Percentiles rank a stretch among this genome's conserved stretches.
phyloP scores from a whole-genome alignment of 2,329 filamentous ascomycete species.

The Colletotrichum higginsianum region DNA sequence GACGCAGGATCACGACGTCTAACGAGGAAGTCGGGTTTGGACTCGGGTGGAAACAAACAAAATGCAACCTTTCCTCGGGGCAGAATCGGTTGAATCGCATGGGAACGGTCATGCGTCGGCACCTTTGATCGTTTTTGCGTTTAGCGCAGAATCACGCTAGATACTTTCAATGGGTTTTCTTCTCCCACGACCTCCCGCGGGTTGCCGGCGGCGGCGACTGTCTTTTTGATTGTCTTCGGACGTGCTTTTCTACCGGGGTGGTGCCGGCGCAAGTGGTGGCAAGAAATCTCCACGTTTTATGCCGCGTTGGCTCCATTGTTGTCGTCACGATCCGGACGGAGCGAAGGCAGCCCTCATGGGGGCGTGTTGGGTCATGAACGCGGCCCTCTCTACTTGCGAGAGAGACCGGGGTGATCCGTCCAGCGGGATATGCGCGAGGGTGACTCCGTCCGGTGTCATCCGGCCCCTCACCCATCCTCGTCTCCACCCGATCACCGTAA shows the following conservation, averaged over 20 bases:
- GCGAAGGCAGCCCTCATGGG: neutral
- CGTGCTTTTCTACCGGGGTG: conserved; percentile 10
- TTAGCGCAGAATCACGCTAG: conserved; percentile 37
- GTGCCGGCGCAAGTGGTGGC: conserved; percentile 6
- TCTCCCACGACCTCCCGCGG: neutral
- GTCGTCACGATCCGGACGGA: conserved; percentile 14
- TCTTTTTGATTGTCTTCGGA: neutral
- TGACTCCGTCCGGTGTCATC: neutral
- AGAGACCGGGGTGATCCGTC: conserved; percentile 1
- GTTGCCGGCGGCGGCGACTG: neutral
- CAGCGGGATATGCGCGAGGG: neutral
- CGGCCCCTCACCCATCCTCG: neutral
- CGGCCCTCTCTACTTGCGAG: too few species aligned
- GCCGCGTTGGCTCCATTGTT: conserved; percentile 5
- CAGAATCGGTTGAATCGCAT: conserved; percentile 40
- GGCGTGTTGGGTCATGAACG: neutral
- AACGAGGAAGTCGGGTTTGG: conserved; percentile 20
- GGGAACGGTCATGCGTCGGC: conserved; percentile 29
- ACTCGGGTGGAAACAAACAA: conserved; percentile 28
- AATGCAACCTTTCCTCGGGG: conserved; percentile 27
- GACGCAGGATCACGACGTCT: conserved; percentile 35
- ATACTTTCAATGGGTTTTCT: conserved; percentile 40
- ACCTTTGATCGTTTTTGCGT: conserved; percentile 24
- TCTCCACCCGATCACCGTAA: neutral
- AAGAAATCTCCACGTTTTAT: conserved; percentile 8